A percentile compares a stretch with the other conserved stretches of the same genome.
Conservation (phyloP, 345 rosid species). For the Melastoma malabathricum region DNA sequence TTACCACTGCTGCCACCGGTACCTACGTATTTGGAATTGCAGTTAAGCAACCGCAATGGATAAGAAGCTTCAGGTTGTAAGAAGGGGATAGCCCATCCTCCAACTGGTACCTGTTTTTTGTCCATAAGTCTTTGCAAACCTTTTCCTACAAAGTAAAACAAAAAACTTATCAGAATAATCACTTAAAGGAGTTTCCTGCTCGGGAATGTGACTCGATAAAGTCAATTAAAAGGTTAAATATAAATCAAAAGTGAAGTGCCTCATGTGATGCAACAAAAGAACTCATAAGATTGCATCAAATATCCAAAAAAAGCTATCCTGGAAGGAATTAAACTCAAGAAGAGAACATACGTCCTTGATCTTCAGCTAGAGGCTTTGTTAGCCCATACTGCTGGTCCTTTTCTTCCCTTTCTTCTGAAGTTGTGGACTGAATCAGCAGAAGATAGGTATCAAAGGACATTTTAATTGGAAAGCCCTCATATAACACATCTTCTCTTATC, state of each 20-base stretch:
- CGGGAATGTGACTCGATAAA: background rate
- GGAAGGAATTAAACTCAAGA: slow-evolving; percentile 3
- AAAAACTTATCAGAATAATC: background rate
- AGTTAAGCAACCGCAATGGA: slow-evolving; percentile 6
- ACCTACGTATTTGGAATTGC: slow-evolving; percentile 28
- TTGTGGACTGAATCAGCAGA: slow-evolving; percentile 7
- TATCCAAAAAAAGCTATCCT: background rate
- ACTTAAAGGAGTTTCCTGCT: background rate
- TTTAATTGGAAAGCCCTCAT: background rate
- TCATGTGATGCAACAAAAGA: background rate
- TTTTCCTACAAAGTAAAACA: slow-evolving; percentile 44
- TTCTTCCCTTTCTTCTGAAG: slow-evolving; percentile 49
- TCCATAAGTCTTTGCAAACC: slow-evolving; percentile 42
- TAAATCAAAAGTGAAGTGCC: background rate
- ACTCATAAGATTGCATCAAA: background rate
- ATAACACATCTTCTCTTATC: background rate
- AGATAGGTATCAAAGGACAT: background rate
- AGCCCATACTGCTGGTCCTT: slow-evolving; percentile 47
- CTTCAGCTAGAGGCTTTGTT: slow-evolving; percentile 54
- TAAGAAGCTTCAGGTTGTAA: slow-evolving; percentile 4
- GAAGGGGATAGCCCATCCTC: slow-evolving; percentile 6
- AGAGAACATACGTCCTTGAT: slow-evolving; percentile 48
- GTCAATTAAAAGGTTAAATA: background rate
- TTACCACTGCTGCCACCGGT: slow-evolving; percentile 78
- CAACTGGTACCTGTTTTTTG: slow-evolving; percentile 33